These are phyloP conservation scores for Firmiana major DNA, from an alignment of 345 rosid genomes.

Conservation along the genomic window DNA sequence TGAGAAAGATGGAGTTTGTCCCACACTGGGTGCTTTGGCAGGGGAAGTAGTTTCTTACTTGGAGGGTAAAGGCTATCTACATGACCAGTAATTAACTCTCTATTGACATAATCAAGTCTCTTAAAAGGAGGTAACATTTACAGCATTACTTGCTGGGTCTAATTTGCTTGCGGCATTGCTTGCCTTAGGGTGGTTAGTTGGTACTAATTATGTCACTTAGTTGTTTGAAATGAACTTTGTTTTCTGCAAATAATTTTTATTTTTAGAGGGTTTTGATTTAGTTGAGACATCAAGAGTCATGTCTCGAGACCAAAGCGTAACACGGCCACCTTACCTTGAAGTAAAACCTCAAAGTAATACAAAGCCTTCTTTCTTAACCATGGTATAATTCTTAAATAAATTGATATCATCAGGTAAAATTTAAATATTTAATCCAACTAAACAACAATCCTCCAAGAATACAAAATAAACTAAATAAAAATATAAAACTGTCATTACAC, in stretches of 20 bases:
- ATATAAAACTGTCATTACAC: no score
- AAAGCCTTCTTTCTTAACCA: no score
- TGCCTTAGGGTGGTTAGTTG: neutral
- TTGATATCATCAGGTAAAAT: no score
- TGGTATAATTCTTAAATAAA: no score
- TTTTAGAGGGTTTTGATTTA: neutral
- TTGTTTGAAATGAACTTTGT: neutral
- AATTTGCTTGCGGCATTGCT: neutral
- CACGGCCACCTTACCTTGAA: no score
- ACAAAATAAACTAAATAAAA: no score
- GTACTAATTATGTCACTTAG: neutral
- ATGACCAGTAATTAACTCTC: constrained; percentile 24
- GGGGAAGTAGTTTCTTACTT: constrained; percentile 65
- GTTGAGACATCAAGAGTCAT: neutral
- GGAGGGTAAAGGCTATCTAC: constrained; percentile 71
- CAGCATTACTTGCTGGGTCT: neutral
- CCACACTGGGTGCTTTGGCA: constrained; percentile 66
- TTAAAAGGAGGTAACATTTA: neutral
- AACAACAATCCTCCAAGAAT: no score
- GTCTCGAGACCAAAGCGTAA: no score
- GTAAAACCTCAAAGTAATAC: no score
- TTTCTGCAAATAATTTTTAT: neutral
- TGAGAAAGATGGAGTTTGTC: constrained; percentile 65
- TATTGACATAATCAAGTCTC: neutral
- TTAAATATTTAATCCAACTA: no score